These are phyloP conservation scores for Trichosporon ovoides DNA, from an alignment of 1,284 basidiomycete genomes.

Conservation along the genomic window DNA sequence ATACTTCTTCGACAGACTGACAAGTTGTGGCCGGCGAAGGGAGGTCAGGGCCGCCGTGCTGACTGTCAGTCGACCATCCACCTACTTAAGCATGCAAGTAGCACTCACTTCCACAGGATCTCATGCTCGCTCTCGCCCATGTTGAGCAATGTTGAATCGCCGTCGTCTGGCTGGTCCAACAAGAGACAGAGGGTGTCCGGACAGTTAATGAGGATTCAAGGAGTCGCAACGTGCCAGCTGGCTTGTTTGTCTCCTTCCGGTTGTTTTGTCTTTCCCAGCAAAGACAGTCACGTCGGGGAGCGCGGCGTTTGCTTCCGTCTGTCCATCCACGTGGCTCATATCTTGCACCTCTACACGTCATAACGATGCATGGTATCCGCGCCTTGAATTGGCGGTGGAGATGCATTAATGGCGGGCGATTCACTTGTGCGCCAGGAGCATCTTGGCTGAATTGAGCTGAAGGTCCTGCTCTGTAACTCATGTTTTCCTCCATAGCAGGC, in stretches of 20 bases:
- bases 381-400: too few relatives aligned
- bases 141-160: neutral
- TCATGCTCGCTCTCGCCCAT: conserved; percentile 21
- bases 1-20: conserved; percentile 44
- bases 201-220: neutral
- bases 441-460: too few relatives aligned
- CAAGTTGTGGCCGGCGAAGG: conserved; percentile 45
- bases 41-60: conserved; percentile 41
- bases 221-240: neutral
- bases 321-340: neutral
- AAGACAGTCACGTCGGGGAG: neutral
- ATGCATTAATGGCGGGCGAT: too few relatives aligned
- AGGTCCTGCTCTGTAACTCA: too few relatives aligned
- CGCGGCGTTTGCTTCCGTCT: neutral
- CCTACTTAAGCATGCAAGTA: neutral
- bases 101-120: conserved; percentile 20
- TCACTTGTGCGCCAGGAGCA: too few relatives aligned
- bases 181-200: neutral
- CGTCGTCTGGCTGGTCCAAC: conserved; percentile 1
- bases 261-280: neutral
- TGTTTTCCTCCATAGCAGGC: too few relatives aligned
- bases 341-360: neutral
- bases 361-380: neutral
- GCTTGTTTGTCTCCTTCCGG: too few relatives aligned
- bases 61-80: neutral